Conservation (phyloP, 139 green algal genomes). For the Tetraselmis striata region DNA sequence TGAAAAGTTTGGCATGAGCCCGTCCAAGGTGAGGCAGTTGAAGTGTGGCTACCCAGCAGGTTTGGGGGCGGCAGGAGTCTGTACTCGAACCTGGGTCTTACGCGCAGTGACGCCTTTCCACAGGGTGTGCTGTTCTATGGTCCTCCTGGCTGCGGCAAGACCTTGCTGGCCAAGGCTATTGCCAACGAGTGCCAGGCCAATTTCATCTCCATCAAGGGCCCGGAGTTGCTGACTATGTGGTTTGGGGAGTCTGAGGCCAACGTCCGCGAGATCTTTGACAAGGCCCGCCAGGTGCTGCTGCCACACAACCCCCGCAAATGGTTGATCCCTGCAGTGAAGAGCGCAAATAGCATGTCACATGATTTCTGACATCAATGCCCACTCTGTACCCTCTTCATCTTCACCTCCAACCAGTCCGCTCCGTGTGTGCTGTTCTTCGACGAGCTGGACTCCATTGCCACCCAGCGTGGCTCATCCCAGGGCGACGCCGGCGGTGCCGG, state of each 20-base stretch:
- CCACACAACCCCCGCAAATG: too few species aligned
- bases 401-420: too few species aligned
- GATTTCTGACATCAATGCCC: too few species aligned
- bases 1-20: constrained; percentile 99
- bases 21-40: constrained; percentile 83
- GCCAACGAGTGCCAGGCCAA: constrained; percentile 99
- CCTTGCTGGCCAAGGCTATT: constrained; percentile 98
- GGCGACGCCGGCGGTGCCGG: constrained; percentile 92
- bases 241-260: constrained; percentile 93
- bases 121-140: constrained; percentile 97
- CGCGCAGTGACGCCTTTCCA: too few species aligned
- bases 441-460: constrained; percentile 98
- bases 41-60: too few species aligned
- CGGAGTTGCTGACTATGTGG: constrained; percentile 99
- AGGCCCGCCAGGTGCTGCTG: too few species aligned
- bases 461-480: constrained; percentile 65
- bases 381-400: too few species aligned
- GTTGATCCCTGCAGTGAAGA: too few species aligned
- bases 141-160: constrained; percentile 98
- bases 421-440: constrained; percentile 99
- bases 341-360: too few species aligned
- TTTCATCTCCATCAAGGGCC: constrained; percentile 98
- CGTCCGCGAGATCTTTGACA: constrained; percentile 98
- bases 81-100: too few species aligned
- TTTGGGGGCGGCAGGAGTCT: too few species aligned